Base-by-base conservation (phyloP, 306 rosid species). In the Senna siamea region DNA sequence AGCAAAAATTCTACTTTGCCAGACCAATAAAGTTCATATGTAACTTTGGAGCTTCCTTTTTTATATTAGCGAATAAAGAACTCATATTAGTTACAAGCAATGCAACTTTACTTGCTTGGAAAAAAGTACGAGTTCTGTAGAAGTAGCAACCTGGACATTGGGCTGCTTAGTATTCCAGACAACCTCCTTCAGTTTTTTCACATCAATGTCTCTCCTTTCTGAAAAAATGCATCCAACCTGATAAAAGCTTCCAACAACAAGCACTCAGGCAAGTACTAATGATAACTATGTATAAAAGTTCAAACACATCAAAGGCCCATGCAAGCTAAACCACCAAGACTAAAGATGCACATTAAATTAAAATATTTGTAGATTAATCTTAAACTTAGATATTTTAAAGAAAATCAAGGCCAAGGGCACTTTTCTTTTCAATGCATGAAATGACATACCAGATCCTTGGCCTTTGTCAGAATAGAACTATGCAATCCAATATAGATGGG, bases 141-240 rank as follows among this genome's bases (percentile, higher is more conserved):
- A 86, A 54, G 70, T 67, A 40, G 69, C 62, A 85, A 92, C 98
- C 98, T 93, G 90, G 85, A 86, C 86, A 2, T 81, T 61, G 5
- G 14, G 78, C 76, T 78, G 82, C 69, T 59, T 72, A 51, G 84
- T 77, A 66, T 79, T 81, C 86, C 69, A 48, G 78, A 84, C 37
- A 35, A 68, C 66, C 66, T 70, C 89, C 85, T 79, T 83, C 82
- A 87, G 35, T 72, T 68, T 82, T 73, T 81, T 84, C 69, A 64
- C 28, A 69, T 87, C 89, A 80, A 86, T 72, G 68, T 84, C 88
- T 53, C 69, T 79, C 60, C 79, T 53, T 74, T 89, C 86, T 19
- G 89, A 46, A 61, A 90, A 66, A 71, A 84, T 69, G 79, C 89
- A 90, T 75, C 95, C 98, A n/a, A 90, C 88, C 98, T 90, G 88